Base-by-base conservation (phyloP, 805 yeast genomes). In the Yarrowia sp. region DNA sequence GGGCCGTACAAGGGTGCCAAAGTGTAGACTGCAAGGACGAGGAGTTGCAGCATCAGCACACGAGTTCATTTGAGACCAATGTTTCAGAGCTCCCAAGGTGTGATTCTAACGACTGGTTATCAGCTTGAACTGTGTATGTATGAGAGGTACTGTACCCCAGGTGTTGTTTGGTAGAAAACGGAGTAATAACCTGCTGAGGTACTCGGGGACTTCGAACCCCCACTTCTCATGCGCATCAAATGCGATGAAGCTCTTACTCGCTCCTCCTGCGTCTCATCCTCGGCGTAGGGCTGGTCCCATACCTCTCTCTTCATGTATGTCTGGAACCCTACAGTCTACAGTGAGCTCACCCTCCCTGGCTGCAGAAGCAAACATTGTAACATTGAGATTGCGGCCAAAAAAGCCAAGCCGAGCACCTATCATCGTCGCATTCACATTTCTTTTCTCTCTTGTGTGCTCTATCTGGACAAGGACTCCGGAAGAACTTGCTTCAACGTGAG, bases 361-460 rank as follows among this genome's bases (percentile, higher is more conserved):
- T 43, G 47, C 30, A 44, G 12, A 44, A 44, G 49, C 49, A 44
- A 44, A 24, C 47, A 43, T 17, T 43, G 47, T 19, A 24, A 43
- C 47, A 43, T 43, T 43, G 47, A 15, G 12, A 17, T 17, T 43
- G 47, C 30, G 10, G 47, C 7, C 24, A 10, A 43, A n/a, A 9
- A 17, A 10, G 24, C 47, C 30, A 10, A 43, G 47, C 15, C 24
- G 15, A 5, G 47, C 9, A n/a, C 9, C 9, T n/a, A 3, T 15
- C 9, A 43, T 24, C 30, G 30, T 24, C 30, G 30, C 30, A 24
- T 24, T 2, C 30, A 19, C 47, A 19, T 12, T 12, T 10, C 47
- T 43, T 43, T 19, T n/a, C 12, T 43, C 47, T 43, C 49, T 44
- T 20, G 49, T 20, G 13, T 12, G 13, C 38, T 36, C 38, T 36